Evolutionary conservation across 768 basidiomycete genomes (phyloP), one percentile per base, ranked within the genome.

Genomic region (Serendipita vermifera): DNA sequence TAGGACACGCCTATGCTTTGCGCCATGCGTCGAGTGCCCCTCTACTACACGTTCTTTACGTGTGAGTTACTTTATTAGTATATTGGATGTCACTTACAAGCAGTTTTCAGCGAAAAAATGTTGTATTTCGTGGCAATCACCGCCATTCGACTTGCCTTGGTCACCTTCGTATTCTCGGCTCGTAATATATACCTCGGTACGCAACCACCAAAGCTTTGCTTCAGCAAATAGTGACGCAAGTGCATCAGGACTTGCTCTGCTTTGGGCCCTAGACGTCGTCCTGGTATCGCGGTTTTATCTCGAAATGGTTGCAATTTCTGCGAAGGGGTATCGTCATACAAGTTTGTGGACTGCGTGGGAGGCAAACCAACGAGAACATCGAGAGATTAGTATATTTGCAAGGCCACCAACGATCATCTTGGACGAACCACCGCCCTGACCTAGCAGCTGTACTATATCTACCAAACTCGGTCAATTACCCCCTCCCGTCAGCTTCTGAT

Each of bases 211-310:
- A n/a, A n/a, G n/a, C n/a, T n/a, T n/a, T n/a, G n/a, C n/a, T n/a
- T n/a, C n/a, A n/a, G n/a, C n/a, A n/a, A n/a, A n/a, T n/a, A n/a
- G n/a, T n/a, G n/a, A n/a, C n/a, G n/a, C n/a, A n/a, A n/a, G n/a
- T n/a, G n/a, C n/a, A n/a, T n/a, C n/a, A n/a, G n/a, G n/a, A 4
- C 27, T 51, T 7, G 46, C 20, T 7, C 29, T 51, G n/a, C 46
- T 22, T 15, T 51, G 46, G 46, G n/a, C 22, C 22, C 17, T 51
- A 29, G 46, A 51, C 9, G 46, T 51, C 20, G 46, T 51, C 15
- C n/a, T 51, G n/a, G 27, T 51, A 20, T 51, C 20, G n/a, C 46
- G 46, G 9, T 51, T 51, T 26, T 29, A 51, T 29, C 46, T 51
- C 15, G 27, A 51, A 9, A 9, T 36, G 9, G 9, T 36, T n/a